Percentiles rank a stretch among this genome's conserved stretches.
Conservation (phyloP, 345 rosid species). For the Reutealis trisperma region DNA sequence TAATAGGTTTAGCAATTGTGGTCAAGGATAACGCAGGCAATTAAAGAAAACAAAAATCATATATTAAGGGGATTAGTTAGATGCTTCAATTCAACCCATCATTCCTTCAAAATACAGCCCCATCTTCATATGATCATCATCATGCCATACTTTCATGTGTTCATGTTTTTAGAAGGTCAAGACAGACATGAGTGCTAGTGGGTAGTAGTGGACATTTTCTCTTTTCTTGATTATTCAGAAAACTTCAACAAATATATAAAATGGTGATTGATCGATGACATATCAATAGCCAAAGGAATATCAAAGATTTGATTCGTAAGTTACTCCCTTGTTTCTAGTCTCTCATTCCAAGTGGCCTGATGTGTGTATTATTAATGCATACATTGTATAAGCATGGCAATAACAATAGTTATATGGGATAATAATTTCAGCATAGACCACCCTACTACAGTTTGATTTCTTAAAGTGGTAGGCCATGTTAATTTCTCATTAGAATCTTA, state of each 20-base stretch:
- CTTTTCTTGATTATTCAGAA: background rate
- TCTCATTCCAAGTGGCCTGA: no score
- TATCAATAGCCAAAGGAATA: background rate
- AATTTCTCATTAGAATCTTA: background rate
- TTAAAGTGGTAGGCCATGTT: constrained; percentile 7
- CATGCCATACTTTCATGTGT: background rate
- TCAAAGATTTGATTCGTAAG: background rate
- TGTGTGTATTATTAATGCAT: no score
- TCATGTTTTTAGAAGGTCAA: background rate
- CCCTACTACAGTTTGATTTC: background rate
- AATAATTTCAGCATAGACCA: constrained; percentile 8
- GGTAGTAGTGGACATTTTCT: no score
- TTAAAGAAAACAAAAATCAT: background rate
- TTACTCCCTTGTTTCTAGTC: no score
- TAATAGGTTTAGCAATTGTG: background rate
- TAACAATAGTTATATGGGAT: no score
- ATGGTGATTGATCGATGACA: background rate
- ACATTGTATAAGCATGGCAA: background rate
- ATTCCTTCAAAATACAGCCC: constrained; percentile 4
- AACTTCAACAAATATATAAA: background rate
- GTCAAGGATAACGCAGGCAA: background rate
- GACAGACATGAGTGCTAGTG: background rate
- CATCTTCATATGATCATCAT: constrained; percentile 11
- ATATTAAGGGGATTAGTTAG: constrained; percentile 5
- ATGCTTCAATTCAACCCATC: constrained; percentile 21